Evolutionary conservation across 805 yeast genomes (phyloP).

Genomic region (Yamadazyma kitorensis): DNA sequence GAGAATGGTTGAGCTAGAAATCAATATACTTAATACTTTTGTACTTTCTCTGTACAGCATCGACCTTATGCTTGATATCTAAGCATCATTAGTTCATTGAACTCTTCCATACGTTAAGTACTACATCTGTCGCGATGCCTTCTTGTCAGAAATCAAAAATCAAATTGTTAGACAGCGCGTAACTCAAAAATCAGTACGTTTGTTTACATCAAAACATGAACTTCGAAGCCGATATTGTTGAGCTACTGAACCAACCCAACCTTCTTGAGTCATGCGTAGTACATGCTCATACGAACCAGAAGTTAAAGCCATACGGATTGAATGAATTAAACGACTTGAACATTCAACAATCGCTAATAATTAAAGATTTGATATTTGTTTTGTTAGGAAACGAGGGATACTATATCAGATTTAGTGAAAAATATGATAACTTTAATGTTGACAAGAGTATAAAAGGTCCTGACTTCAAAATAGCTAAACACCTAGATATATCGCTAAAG

Average conservation of each 20-base stretch:
- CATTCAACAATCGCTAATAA: conserved; percentile 70
- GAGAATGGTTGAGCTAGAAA: conserved; percentile 5
- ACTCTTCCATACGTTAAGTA: too few relatives aligned
- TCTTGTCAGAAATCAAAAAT: too few relatives aligned
- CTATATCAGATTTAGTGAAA: conserved; percentile 66
- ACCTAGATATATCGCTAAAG: conserved; percentile 70
- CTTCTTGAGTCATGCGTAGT: conserved; percentile 9
- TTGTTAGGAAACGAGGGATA: conserved; percentile 75
- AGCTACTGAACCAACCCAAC: conserved; percentile 15
- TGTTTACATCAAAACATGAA: too few relatives aligned
- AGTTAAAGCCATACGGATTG: conserved; percentile 18
- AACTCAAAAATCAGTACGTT: too few relatives aligned
- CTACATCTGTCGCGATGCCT: too few relatives aligned
- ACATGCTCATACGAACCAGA: conserved; percentile 7
- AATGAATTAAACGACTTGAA: conserved; percentile 45
- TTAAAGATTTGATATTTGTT: conserved; percentile 67
- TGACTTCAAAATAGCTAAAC: conserved; percentile 68
- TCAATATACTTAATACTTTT: too few relatives aligned
- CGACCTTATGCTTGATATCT: too few relatives aligned
- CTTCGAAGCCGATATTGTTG: too few relatives aligned
- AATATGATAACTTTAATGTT: conserved; percentile 46
- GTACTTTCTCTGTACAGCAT: too few relatives aligned
- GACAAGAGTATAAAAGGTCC: conserved; percentile 60
- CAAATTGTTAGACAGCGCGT: too few relatives aligned
- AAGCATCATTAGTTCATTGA: too few relatives aligned